Percentiles rank a stretch among this genome's conserved stretches.
These are phyloP conservation scores for Penicillium vulpinum DNA, from an alignment of 2,329 filamentous ascomycete species.

Conservation along the genomic window DNA sequence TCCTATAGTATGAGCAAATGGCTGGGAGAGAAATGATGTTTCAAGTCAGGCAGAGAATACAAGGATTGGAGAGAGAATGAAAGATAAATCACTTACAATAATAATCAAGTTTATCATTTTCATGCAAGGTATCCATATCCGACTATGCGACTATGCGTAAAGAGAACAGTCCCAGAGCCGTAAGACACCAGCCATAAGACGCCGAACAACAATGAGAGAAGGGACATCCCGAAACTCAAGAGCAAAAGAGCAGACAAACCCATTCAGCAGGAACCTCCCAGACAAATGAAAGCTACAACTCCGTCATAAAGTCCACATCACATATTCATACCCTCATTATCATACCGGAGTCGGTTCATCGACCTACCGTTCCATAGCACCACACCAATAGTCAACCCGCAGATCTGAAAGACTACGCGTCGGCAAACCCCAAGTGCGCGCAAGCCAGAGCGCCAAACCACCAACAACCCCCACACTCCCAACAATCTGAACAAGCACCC, in stretches of 20 bases:
- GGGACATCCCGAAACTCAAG: background rate
- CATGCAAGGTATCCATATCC: background rate
- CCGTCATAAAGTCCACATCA: background rate
- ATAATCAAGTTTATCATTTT: background rate
- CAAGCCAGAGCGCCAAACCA: slow-evolving; percentile 66
- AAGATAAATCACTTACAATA: background rate
- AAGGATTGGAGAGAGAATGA: background rate
- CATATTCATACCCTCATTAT: slow-evolving; percentile 4
- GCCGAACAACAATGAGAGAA: background rate
- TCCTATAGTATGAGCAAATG: background rate
- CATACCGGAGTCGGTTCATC: background rate
- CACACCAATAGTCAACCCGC: slow-evolving; percentile 29
- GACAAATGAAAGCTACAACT: background rate
- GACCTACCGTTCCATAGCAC: slow-evolving; percentile 16
- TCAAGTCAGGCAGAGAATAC: background rate
- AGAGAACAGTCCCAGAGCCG: background rate
- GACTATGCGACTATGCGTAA: background rate
- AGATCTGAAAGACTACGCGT: slow-evolving; percentile 34
- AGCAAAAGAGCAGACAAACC: background rate
- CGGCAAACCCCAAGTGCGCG: slow-evolving; percentile 43
- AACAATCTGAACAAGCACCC: slow-evolving; percentile 69
- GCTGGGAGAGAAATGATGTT: background rate
- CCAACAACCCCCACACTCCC: slow-evolving; percentile 74
- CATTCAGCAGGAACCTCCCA: background rate
- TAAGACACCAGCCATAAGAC: background rate